Conservation (phyloP, 768 basidiomycete species). For the Phlebiopsis flavidoalba region DNA sequence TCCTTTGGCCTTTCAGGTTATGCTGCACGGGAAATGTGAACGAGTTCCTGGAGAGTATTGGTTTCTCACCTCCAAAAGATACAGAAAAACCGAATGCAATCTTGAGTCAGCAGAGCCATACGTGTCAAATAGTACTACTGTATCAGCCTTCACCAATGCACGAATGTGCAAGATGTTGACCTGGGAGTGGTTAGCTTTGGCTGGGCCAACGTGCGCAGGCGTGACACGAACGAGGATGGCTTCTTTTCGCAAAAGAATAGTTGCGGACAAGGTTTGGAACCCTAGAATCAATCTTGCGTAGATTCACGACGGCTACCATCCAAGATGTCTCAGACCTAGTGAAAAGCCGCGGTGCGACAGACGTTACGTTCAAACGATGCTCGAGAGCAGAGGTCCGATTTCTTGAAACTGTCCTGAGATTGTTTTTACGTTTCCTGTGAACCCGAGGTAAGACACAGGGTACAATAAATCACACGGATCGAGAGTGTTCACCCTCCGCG, state of each 20-base stretch:
- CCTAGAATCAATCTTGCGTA: constrained; percentile 93
- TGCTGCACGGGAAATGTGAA: constrained; percentile 43
- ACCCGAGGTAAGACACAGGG: constrained; percentile 1
- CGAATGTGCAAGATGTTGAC: constrained; percentile 94
- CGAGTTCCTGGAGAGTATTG: background rate
- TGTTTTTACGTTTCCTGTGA: constrained; percentile 74
- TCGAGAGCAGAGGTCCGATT: constrained; percentile 83
- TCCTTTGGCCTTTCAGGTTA: constrained; percentile 70
- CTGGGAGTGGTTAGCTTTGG: constrained; percentile 31
- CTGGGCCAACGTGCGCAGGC: background rate
- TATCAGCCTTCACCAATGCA: constrained; percentile 89
- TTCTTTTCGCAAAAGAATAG: constrained; percentile 84
- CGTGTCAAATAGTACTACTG: constrained; percentile 88
- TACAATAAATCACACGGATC: background rate
- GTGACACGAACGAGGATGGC: constrained; percentile 68
- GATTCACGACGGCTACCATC: constrained; percentile 81
- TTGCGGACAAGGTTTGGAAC: constrained; percentile 92
- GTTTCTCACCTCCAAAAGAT: constrained; percentile 71
- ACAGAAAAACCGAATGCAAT: constrained; percentile 82
- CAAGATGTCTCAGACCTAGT: constrained; percentile 15
- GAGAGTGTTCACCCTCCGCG: constrained; percentile 54
- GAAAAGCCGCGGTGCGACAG: background rate
- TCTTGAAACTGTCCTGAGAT: constrained; percentile 89
- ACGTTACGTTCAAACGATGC: constrained; percentile 82
- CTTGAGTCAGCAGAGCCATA: constrained; percentile 84